These are phyloP conservation scores for Neurospora intermedia DNA, from an alignment of 495 filamentous ascomycete species.

Conservation along the genomic window DNA sequence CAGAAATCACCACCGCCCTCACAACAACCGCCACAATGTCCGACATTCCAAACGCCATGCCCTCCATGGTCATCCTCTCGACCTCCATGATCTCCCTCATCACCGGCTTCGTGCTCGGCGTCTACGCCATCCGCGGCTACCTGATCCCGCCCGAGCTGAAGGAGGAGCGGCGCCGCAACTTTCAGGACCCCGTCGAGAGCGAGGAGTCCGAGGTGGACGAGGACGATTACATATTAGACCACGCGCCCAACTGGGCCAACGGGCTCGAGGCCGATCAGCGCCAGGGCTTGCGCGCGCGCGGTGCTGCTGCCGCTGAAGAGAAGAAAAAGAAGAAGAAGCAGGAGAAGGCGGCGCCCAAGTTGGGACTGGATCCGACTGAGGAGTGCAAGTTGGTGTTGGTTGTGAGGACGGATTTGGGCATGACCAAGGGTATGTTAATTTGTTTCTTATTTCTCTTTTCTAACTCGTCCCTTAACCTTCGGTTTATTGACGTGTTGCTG, in stretches of 20 bases:
- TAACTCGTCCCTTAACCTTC: too few relatives aligned
- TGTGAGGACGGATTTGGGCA: slow-evolving; percentile 85
- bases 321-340: slow-evolving; percentile 6
- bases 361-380: slow-evolving; percentile 40
- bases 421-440: slow-evolving; percentile 70
- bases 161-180: slow-evolving; percentile 22
- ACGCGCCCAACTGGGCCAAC: slow-evolving; percentile 50
- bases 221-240: slow-evolving; percentile 41
- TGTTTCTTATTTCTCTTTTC: background rate
- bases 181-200: slow-evolving; percentile 35
- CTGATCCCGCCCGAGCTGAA: slow-evolving; percentile 33
- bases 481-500: background rate
- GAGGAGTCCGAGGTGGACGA: slow-evolving; percentile 43
- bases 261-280: slow-evolving; percentile 36
- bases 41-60: background rate
- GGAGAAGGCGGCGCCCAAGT: background rate
- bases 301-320: slow-evolving; percentile 4
- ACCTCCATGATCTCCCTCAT: slow-evolving; percentile 54
- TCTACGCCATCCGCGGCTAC: slow-evolving; percentile 41
- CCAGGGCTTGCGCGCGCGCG: slow-evolving; percentile 31
- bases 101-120: slow-evolving; percentile 49
- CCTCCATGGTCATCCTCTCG: slow-evolving; percentile 37
- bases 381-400: slow-evolving; percentile 93
- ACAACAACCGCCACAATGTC: background rate
- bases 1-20: background rate